Percentiles rank a stretch among this genome's conserved stretches.
These are phyloP conservation scores for Dendrothele bispora DNA, from an alignment of 768 basidiomycete species.

Conservation along the genomic window DNA sequence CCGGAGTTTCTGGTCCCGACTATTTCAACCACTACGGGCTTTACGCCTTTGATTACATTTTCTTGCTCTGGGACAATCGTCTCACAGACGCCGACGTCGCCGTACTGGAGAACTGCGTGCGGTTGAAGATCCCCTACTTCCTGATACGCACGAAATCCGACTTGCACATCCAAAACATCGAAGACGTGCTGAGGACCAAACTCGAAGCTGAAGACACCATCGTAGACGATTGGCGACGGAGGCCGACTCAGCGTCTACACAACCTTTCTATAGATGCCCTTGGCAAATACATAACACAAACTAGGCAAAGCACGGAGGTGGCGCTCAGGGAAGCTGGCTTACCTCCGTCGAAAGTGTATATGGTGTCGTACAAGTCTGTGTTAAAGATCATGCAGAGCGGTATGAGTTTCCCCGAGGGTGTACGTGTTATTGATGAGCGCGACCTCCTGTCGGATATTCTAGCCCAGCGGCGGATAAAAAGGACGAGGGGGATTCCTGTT, in stretches of 20 bases:
- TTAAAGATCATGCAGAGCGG: conserved; percentile 19
- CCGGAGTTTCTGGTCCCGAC: conserved; percentile 1
- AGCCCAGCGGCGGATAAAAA: no score
- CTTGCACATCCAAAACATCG: conserved; percentile 15
- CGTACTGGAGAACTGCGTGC: conserved; percentile 12
- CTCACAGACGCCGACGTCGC: conserved; percentile 14
- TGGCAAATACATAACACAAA: conserved; percentile 25
- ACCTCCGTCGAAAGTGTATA: conserved; percentile 27
- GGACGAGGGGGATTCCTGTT: no score
- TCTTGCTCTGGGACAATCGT: conserved; percentile 16
- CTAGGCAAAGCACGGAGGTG: conserved; percentile 19
- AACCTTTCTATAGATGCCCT: conserved; percentile 17
- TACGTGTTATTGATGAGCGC: conserved; percentile 6
- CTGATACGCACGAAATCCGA: conserved; percentile 17
- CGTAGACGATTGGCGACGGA: background rate
- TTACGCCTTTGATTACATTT: conserved; percentile 16
- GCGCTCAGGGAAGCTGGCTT: conserved; percentile 24
- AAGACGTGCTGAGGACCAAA: conserved; percentile 4
- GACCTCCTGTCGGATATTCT: conserved; percentile 6
- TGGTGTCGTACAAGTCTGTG: conserved; percentile 22
- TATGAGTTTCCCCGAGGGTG: conserved; percentile 1
- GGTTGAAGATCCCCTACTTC: conserved; percentile 14
- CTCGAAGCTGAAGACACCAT: background rate
- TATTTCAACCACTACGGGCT: conserved; percentile 3
- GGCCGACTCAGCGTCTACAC: background rate